Evolutionary conservation across 139 green algal species (phyloP), one percentile per base, ranked within the genome.

Genomic region (Mesostigma viride): DNA sequence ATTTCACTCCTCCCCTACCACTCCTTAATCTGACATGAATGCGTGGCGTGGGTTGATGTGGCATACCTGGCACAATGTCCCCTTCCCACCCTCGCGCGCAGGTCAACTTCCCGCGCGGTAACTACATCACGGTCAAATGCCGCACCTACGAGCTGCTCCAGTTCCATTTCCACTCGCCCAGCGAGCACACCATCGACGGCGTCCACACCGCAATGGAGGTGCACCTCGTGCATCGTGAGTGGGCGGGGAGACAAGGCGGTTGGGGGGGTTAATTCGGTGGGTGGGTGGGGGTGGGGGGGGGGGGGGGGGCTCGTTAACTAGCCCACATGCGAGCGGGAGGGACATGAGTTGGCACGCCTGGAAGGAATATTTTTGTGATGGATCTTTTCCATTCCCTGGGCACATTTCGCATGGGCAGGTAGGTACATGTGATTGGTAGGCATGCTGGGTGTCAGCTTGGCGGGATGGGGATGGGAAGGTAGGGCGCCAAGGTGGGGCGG

Each of bases 121-220:
- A 61, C 28, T 32, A 4, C 11, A 31, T 51, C 20, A 44, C 32
- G 22, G 70, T 63, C 32, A 72, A 76, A 35, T 70, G 66, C 6
- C 68, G 67, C 11, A 70, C 76, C 62, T 75, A 87, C 35, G 74
- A 89, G 68, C 80, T 91, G 65, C 65, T 91, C 33, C 88, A 95
- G 77, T 87, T 81, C 73, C 87, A 93, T 74, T 94, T 91, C 74
- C 88, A 94, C 68, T 80, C 81, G 0, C 85, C 85, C 48, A 80
- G 65, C 26, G 88, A 95, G 74, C 88, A 95, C 59, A 67, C 79
- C 1, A 68, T 90, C 44, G 77, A 86, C 66, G 85, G 85, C 26
- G 33, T 67, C 0, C 72, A 75, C 24, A 73, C 69, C 6, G 67
- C 80, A 20, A 89, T 92, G 80, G 88, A 95, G 77, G 81, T 69